phyloP scores from a whole-genome alignment of 805 yeast genomes.

The Nakazawaea peltata region DNA sequence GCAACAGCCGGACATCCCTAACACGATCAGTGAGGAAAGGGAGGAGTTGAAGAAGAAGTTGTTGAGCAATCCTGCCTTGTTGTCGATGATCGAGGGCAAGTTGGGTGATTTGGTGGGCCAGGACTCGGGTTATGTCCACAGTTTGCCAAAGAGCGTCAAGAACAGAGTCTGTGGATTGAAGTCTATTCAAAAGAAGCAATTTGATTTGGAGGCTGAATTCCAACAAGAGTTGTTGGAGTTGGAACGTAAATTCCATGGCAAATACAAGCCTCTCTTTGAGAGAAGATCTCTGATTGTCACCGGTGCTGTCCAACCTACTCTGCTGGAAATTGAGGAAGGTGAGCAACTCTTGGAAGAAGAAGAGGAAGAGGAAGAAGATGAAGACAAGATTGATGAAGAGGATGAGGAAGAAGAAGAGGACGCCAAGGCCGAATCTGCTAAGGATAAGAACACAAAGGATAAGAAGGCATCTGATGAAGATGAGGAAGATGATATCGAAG shows the following conservation, averaged over 20 bases:
- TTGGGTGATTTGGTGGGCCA: conserved; percentile 78
- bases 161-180: conserved; percentile 77
- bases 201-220: conserved; percentile 82
- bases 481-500: conserved; percentile 36
- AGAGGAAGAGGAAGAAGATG: conserved; percentile 33
- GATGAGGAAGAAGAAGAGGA: conserved; percentile 34
- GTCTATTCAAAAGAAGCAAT: conserved; percentile 70
- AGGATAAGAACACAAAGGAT: conserved; percentile 34
- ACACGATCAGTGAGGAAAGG: conserved; percentile 69
- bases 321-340: conserved; percentile 74
- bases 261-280: conserved; percentile 70
- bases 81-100: conserved; percentile 86
- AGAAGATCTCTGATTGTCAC: conserved; percentile 63
- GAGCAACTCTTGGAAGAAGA: conserved; percentile 57
- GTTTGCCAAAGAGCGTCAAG: conserved; percentile 65
- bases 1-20: conserved; percentile 51
- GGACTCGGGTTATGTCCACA: conserved; percentile 77
- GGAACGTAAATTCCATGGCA: conserved; percentile 68
- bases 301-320: conserved; percentile 72
- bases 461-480: conserved; percentile 27
- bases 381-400: conserved; percentile 32
- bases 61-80: conserved; percentile 69
- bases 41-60: conserved; percentile 25
- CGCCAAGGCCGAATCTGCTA: conserved; percentile 31
- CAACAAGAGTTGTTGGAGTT: conserved; percentile 82